Evolutionary conservation across 129 eudicot species (phyloP), one percentile per base, ranked within the genome.

Genomic region (Tagetes erecta): DNA sequence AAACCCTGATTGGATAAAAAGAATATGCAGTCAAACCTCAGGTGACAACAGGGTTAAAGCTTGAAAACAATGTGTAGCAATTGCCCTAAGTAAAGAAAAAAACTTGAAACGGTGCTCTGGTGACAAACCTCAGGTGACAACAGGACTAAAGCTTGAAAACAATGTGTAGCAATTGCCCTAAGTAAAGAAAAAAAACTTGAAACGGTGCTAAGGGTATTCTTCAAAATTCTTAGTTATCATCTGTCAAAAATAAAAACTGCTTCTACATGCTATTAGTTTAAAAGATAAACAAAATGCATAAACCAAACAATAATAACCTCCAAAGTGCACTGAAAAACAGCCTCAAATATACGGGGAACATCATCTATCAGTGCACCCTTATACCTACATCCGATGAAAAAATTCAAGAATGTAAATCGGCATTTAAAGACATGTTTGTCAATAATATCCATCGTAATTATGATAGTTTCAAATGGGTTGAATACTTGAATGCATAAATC

Each of bases 191-290:
- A 20, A 95, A 76, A 95, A 95, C 88, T 95, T 95, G 77, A 95
- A 91, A 59, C 99, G 91, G 70, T 95, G 97, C 83, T 95, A 97
- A 3, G 99, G 99, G 86, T 95, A 95, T 78, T 95, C 99, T 81
- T 95, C 99, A 70, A 95, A 95, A 77, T 95, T 95, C 83, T 91
- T 95, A 1, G 99, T 95, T 31, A 95, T 95, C 99, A 95, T 95
- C 99, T 95, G 86, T 38, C 36, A 42, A 80, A 9, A 60, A 65
- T 39, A 52, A 76, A 36, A 70, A 1, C 27, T 20, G 27, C 27
- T 45, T 12, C 36, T 13, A 20, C 27, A 20, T 20, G 27, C 27
- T 20, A 20, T 20, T 20, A 20, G 27, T 20, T 20, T 20, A 20
- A 20, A 20, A 20, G 27, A 20, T 20, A 20, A 20, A 20, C 27